Percentiles rank a stretch among this genome's conserved stretches.
Conservation (phyloP, 768 basidiomycete genomes). For the Mycena chlorophos region DNA sequence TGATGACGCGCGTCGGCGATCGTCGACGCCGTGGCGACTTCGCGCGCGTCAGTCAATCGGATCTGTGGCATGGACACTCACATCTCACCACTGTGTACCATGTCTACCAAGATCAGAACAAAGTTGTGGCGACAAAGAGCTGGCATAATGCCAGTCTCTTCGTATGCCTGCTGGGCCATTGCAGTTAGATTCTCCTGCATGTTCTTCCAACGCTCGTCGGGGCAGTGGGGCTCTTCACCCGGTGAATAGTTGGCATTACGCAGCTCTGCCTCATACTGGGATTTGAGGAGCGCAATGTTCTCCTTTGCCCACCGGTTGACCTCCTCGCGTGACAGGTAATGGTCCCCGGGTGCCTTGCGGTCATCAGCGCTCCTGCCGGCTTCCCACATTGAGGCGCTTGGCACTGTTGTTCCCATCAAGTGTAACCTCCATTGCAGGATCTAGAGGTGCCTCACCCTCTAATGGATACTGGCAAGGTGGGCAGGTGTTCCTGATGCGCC, state of each 20-base stretch:
- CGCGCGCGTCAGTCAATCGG: no score
- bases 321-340: conserved; percentile 3
- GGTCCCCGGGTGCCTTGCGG: conserved; percentile 30
- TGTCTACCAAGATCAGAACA: no score
- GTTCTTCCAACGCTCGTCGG: no score
- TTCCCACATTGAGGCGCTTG: conserved; percentile 32
- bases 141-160: conserved; percentile 40
- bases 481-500: conserved; percentile 36
- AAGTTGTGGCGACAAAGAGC: no score
- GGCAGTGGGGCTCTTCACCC: no score
- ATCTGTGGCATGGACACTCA: conserved; percentile 29
- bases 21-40: no score
- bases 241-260: conserved; percentile 21
- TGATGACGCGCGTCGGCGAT: no score
- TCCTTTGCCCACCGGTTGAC: conserved; percentile 8
- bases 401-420: conserved; percentile 39
- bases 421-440: conserved; percentile 23
- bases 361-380: conserved; percentile 11
- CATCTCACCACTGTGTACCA: no score
- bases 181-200: conserved; percentile 22
- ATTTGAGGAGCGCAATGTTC: conserved; percentile 1
- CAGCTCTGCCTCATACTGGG: not conserved
- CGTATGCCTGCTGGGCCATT: conserved; percentile 9
- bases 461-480: conserved; percentile 35
- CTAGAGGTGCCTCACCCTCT: conserved; percentile 29